Percentiles rank a stretch among this genome's conserved stretches.
Evolutionary conservation across 208 protist species (phyloP).

Genomic region (Tritrichomonas foetus): DNA sequence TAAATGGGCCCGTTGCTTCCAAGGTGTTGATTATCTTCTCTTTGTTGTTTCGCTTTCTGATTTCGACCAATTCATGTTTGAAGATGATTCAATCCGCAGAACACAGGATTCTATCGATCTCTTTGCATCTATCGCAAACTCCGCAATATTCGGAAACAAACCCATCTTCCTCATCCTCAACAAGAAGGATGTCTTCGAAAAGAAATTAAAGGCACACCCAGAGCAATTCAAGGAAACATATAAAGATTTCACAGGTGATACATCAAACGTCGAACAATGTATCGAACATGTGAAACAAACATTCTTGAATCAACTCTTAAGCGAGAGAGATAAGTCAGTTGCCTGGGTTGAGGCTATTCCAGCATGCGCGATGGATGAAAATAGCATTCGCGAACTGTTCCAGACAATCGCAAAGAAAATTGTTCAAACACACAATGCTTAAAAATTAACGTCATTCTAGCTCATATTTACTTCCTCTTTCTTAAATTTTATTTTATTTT

Average conservation of each 20-base stretch:
- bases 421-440: too few species aligned
- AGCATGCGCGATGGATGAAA: slow-evolving; percentile 3
- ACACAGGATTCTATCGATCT: not conserved
- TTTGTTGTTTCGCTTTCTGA: slow-evolving; percentile 46
- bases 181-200: not conserved
- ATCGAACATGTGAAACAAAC: not conserved
- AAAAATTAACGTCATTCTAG: too few species aligned
- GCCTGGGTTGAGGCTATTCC: not conserved
- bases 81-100: not conserved
- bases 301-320: not conserved
- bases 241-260: not conserved
- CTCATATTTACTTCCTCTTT: too few species aligned
- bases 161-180: not conserved
- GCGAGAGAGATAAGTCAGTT: not conserved
- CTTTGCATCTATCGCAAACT: not conserved
- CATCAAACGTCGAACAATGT: not conserved
- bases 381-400: not conserved
- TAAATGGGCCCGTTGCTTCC: slow-evolving; percentile 50
- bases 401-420: not conserved
- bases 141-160: not conserved
- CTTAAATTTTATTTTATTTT: too few species aligned
- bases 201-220: not conserved
- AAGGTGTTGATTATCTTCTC: slow-evolving; percentile 41
- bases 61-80: slow-evolving; percentile 3
- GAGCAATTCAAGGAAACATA: not conserved